Base-by-base conservation (phyloP, 2,329 filamentous ascomycete genomes). In the Trichoderma citrinoviride region DNA sequence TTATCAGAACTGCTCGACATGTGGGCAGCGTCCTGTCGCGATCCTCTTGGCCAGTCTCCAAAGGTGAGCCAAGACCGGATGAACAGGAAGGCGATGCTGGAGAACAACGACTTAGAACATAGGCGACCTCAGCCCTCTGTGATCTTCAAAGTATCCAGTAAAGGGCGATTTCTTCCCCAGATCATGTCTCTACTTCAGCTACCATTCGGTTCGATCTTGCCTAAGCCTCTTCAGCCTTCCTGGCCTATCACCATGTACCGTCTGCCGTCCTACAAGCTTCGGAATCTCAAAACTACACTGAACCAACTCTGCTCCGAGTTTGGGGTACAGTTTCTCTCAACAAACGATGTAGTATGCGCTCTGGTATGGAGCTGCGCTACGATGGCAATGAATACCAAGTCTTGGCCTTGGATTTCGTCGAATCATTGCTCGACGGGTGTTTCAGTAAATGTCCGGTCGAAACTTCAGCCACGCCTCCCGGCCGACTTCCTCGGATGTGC, bases 331-430 rank as follows among this genome's bases (percentile, higher is more conserved):
- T 56, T 56, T 27, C 23, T 56, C 27, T 56, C 53, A 14, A 56
- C 37, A 23, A 56, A 56, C 23, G 53, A 56, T 56, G 33, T 25
- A 25, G 14, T 56, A 19, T 43, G 37, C 19, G 53, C 53, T 15
- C 53, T 56, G 5, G 27, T 56, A 43, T 43, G 53, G 53, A 56
- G 53, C 53, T 56, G 53, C 8, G 53, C 53, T n/a, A 56, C 53
- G 17, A 27, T 41, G 37, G 53, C 33, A 43, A 56, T 56, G 53
- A 56, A 37, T 40, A 25, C 23, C 33, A 8, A 40, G 21, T 43
- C 12, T 19, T 8, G 27, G n/a, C 19, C 37, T 19, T 55, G 21
- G 52, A 56, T n/a, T 41, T 12, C 25, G 1, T n/a, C 27, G 15
- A 43, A 15, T 23, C 21, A 7, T 23, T 56, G 37, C 37, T 56